Conservation (phyloP, 164 flowering plant genomes). For the Litsea cubeba region DNA sequence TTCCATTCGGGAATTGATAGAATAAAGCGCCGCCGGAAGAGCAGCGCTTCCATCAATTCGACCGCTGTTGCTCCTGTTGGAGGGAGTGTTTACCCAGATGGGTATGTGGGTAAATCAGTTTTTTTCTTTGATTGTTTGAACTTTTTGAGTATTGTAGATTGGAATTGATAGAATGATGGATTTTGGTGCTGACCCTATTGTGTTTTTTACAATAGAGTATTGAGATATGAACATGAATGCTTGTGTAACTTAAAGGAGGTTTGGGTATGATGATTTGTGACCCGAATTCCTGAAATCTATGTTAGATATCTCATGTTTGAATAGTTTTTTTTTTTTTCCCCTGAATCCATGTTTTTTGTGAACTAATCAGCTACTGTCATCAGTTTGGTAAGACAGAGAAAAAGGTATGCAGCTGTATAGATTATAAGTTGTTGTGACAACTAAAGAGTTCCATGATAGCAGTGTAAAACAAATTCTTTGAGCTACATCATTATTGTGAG, state of each 20-base stretch:
- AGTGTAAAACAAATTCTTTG: not conserved
- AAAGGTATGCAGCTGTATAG: too few relatives aligned
- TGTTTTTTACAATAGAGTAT: not conserved
- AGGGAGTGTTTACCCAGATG: conserved; percentile 67
- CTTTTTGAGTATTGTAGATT: not conserved
- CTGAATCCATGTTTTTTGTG: too few relatives aligned
- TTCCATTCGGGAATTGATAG: conserved; percentile 13
- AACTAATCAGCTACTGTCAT: too few relatives aligned
- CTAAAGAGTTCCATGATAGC: not conserved
- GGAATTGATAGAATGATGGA: not conserved
- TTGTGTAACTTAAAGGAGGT: not conserved
- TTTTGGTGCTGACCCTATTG: not conserved
- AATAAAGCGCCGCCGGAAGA: conserved; percentile 4
- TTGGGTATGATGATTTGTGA: not conserved
- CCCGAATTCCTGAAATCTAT: too few relatives aligned
- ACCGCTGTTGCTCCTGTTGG: conserved; percentile 47
- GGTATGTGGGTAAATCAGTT: conserved; percentile 36
- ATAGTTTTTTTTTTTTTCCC: too few relatives aligned
- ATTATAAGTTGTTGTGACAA: too few relatives aligned
- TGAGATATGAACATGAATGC: not conserved
- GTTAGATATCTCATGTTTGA: too few relatives aligned
- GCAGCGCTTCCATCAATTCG: conserved; percentile 27
- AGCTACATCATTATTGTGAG: not conserved
- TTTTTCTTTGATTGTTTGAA: not conserved
- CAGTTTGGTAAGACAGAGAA: too few relatives aligned